Evolutionary conservation across 768 basidiomycete species (phyloP).

Genomic region (Ramaria sp.): DNA sequence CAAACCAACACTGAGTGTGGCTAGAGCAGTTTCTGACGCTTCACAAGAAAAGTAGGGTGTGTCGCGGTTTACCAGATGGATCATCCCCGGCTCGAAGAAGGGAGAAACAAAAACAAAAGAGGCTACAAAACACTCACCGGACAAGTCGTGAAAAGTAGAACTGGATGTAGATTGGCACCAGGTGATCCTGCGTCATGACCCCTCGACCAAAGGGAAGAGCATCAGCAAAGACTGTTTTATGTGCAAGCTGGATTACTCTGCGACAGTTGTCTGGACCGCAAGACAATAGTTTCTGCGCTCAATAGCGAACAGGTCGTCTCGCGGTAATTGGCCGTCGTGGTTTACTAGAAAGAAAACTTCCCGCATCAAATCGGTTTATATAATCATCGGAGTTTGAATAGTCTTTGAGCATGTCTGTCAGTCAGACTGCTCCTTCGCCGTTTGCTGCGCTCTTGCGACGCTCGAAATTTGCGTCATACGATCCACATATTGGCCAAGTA

Average conservation of each 20-base stretch:
- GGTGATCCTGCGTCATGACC: conserved; percentile 88
- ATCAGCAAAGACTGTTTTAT: conserved; percentile 89
- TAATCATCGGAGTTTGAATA: background rate
- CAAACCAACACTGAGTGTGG: conserved; percentile 9
- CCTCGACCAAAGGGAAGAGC: conserved; percentile 86
- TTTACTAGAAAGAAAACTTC: background rate
- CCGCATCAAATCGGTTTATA: background rate
- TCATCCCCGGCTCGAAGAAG: conserved; percentile 48
- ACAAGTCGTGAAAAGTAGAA: conserved; percentile 13
- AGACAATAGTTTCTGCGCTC: conserved; percentile 11
- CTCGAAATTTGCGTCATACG: conserved; percentile 74
- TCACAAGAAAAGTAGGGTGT: conserved; percentile 42
- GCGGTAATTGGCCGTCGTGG: conserved; percentile 7
- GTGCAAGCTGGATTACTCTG: conserved; percentile 23
- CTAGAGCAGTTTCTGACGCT: conserved; percentile 13
- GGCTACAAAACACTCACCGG: conserved; percentile 14
- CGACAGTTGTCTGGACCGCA: conserved; percentile 24
- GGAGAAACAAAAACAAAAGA: conserved; percentile 14
- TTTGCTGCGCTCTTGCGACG: conserved; percentile 71
- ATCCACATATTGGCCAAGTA: conserved; percentile 66
- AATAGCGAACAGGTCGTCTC: background rate
- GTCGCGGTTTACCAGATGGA: conserved; percentile 79
- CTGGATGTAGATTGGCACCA: conserved; percentile 61
- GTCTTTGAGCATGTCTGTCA: background rate
- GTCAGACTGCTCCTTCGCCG: conserved; percentile 40